These are phyloP conservation scores for Hortiboletus flavorubellus DNA, from an alignment of 768 basidiomycete genomes.

Conservation along the genomic window DNA sequence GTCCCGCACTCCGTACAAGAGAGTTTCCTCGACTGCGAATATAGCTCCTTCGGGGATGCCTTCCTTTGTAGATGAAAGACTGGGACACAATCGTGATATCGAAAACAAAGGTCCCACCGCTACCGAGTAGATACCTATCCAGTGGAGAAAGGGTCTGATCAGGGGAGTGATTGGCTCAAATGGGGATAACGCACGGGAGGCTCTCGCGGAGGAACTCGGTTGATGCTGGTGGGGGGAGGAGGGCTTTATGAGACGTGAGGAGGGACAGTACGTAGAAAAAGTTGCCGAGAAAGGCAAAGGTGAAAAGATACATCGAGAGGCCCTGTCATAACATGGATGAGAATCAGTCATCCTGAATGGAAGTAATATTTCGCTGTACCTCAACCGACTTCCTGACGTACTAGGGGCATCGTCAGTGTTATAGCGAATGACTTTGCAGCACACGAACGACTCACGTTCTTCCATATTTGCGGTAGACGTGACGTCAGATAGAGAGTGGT, in stretches of 20 bases:
- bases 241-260: conserved; percentile 66
- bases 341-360: conserved; percentile 4
- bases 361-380: conserved; percentile 34
- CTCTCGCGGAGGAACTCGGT: conserved; percentile 72
- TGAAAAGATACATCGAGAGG: conserved; percentile 88
- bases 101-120: conserved; percentile 89
- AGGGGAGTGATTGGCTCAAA: background rate
- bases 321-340: conserved; percentile 48
- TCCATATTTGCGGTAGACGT: conserved; percentile 97
- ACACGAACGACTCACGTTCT: conserved; percentile 67
- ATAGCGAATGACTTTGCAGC: background rate
- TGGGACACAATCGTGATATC: conserved; percentile 91
- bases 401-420: conserved; percentile 36
- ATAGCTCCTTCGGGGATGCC: conserved; percentile 33
- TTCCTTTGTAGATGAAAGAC: conserved; percentile 69
- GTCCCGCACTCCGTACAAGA: conserved; percentile 22
- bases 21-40: conserved; percentile 28
- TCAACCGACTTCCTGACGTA: conserved; percentile 88
- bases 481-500: conserved; percentile 91
- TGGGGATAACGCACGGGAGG: conserved; percentile 63
- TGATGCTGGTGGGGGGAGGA: conserved; percentile 55
- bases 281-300: conserved; percentile 94
- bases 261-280: conserved; percentile 90
- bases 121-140: conserved; percentile 80
- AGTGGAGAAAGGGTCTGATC: background rate